Evolutionary conservation across 768 basidiomycete species (phyloP).

Genomic region (Tremella fuciformis): DNA sequence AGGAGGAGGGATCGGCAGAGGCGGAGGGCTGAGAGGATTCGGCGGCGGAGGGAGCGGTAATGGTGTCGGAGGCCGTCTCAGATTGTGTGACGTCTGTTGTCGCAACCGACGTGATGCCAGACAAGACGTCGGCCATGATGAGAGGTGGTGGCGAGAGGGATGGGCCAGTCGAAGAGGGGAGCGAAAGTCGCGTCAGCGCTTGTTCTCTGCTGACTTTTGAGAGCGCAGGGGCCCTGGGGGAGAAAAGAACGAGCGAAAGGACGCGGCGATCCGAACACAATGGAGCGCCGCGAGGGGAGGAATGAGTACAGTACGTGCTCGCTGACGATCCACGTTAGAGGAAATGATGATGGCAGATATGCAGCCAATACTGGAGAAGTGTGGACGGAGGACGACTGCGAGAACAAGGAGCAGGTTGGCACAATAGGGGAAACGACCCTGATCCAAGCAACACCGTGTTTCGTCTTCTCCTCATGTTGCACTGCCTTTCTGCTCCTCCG

Average conservation of each 20-base stretch:
- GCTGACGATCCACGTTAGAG: background rate
- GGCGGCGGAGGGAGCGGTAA: slow-evolving; percentile 1
- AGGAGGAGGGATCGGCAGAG: background rate
- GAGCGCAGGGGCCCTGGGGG: background rate
- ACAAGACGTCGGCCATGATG: slow-evolving; percentile 1
- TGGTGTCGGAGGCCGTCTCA: background rate
- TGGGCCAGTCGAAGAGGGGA: background rate
- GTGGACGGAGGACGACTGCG: background rate
- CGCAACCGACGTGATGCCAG: background rate
- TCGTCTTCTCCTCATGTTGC: too few relatives aligned
- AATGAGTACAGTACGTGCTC: background rate
- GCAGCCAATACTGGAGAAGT: background rate
- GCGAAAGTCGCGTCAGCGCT: slow-evolving; percentile 2
- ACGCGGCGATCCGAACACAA: background rate
- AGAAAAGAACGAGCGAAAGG: slow-evolving; percentile 1
- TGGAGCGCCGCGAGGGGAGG: background rate
- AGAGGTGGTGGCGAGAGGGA: background rate
- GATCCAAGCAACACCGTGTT: too few relatives aligned
- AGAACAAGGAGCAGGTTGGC: too few relatives aligned
- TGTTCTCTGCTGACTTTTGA: background rate
- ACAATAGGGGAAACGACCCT: too few relatives aligned
- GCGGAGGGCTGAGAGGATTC: background rate
- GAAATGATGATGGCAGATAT: background rate
- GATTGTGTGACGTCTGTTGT: slow-evolving; percentile 1
- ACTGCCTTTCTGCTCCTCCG: too few relatives aligned